Base-by-base conservation (phyloP, 2,329 filamentous ascomycete species). In the Chrysoporthe cubensis region DNA sequence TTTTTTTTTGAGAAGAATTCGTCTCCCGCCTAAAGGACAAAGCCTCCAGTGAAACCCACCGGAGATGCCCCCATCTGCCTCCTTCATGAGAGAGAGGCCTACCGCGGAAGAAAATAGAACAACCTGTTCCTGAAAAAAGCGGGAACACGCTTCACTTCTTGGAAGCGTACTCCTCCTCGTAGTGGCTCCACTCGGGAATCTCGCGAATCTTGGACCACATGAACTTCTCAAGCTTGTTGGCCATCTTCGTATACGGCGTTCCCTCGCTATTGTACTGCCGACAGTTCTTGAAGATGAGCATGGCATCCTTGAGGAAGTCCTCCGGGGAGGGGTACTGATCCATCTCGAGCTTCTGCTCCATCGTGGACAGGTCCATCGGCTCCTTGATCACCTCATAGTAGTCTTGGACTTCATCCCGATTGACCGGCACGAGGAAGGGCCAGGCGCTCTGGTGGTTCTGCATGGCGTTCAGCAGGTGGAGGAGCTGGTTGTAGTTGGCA, bases 311-410 rank as follows among this genome's bases (percentile, higher is more conserved):
- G 80, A 95, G 90, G 74, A 99, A 97, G 74, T 98, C 96, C 76
- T 98, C 94, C 0, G 96, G 95, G 0, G 89, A 94, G 18, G 89
- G 87, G 76, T 99, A 99, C 75, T 95, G 88, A 79, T 98, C 96
- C 50, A 93, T 93, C 76, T 98, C 94, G 71, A 97, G 90, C 80
- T 97, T 97, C 73, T 88, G 89, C 79, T 98, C 96, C 95, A 99
- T 98, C 26, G 94, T 97, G 60, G 88, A 90, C 60, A 97, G 84
- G 76, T 97, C 96, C 96, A 99, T 99, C 46, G 96, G 96, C 78
- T 97, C 92, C 76, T 94, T 94, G 83, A 99, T 99, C 70, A 98
- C 94, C 69, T 97, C 93, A 82, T 98, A 98, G 81, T 99, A 99
- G 78, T 99, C 96, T n/a, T 93, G 90, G 0, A 99, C 96, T 72